Evolutionary conservation across 495 filamentous ascomycete genomes (phyloP).

Genomic region (Penicillium alfredii): DNA sequence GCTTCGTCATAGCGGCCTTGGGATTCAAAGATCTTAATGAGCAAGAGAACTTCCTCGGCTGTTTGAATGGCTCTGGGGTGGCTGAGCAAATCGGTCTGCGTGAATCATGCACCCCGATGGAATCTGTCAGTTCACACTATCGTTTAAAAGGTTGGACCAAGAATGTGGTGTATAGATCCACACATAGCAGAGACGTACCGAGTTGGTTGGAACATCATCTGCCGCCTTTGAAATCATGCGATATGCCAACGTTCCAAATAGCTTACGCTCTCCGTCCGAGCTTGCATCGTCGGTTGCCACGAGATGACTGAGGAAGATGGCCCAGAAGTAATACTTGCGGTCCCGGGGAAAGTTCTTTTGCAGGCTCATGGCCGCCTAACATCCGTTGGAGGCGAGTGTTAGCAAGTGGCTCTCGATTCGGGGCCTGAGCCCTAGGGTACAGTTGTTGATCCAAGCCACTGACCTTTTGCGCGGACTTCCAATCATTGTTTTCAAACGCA

Average conservation of each 20-base stretch:
- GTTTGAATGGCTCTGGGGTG: slow-evolving; percentile 48
- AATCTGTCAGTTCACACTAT: neutral
- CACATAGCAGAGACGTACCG: slow-evolving; percentile 31
- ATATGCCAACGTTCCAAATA: slow-evolving; percentile 54
- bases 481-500: slow-evolving; percentile 44
- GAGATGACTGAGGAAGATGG: slow-evolving; percentile 47
- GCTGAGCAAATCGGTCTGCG: slow-evolving; percentile 37
- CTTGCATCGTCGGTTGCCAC: slow-evolving; percentile 29
- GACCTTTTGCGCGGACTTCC: slow-evolving; percentile 55
- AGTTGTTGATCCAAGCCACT: slow-evolving; percentile 3
- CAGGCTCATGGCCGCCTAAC: slow-evolving; percentile 52
- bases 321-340: slow-evolving; percentile 54
- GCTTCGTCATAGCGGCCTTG: slow-evolving; percentile 43
- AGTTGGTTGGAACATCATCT: slow-evolving; percentile 43
- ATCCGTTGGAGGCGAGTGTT: neutral
- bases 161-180: too few species aligned
- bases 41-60: slow-evolving; percentile 49
- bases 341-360: slow-evolving; percentile 53
- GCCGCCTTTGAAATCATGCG: slow-evolving; percentile 54
- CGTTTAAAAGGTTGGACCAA: neutral
- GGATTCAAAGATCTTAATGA: slow-evolving; percentile 46
- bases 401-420: neutral
- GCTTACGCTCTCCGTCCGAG: slow-evolving; percentile 44
- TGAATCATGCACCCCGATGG: neutral
- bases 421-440: neutral